Evolutionary conservation across 2,329 filamentous ascomycete genomes (phyloP).

Genomic region (Bipolaris gigantea): DNA sequence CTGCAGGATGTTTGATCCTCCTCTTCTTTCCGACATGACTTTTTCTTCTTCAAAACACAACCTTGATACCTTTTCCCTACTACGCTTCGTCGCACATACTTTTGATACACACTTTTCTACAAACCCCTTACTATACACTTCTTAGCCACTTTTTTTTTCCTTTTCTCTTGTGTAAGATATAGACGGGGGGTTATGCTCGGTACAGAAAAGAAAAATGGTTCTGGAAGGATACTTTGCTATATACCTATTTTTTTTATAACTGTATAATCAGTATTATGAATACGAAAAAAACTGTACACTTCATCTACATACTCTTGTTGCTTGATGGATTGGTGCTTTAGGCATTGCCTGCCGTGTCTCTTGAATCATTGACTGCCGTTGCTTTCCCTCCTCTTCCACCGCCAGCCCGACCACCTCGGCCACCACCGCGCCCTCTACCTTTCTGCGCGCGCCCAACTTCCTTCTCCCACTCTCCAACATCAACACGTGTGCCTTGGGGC

Average conservation of each 20-base stretch:
- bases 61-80: background rate
- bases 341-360: constrained; percentile 25
- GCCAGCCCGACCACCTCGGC: constrained; percentile 22
- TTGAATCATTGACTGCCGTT: constrained; percentile 27
- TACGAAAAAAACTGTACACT: background rate
- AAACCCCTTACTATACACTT: too few relatives aligned
- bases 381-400: constrained; percentile 20
- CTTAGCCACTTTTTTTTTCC: background rate
- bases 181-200: background rate
- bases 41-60: background rate
- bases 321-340: background rate
- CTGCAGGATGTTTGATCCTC: background rate
- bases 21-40: background rate
- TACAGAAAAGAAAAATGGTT: background rate
- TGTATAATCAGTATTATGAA: background rate
- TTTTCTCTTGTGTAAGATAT: background rate
- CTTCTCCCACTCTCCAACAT: constrained; percentile 43
- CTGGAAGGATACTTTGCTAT: background rate
- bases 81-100: background rate
- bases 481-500: constrained; percentile 42
- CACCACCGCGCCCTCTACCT: constrained; percentile 25
- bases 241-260: constrained; percentile 4
- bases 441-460: constrained; percentile 28
- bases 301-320: background rate
- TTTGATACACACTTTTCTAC: background rate